Evolutionary conservation across 2,329 filamentous ascomycete genomes (phyloP).

Genomic region (Epichloe uncinata): DNA sequence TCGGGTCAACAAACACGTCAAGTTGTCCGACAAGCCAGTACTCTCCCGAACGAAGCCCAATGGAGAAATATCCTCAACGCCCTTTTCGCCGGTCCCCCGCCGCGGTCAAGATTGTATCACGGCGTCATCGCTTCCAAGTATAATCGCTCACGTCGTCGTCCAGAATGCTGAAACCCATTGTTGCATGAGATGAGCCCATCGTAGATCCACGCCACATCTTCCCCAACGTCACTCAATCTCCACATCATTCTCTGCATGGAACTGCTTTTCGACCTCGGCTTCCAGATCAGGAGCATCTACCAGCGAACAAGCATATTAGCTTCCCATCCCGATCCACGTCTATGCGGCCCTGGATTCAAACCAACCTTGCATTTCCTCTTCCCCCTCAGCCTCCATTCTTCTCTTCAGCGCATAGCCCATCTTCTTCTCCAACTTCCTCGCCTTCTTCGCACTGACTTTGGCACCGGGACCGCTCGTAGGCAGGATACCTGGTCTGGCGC

Average conservation of each 20-base stretch:
- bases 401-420: slow-evolving; percentile 38
- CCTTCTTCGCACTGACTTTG: slow-evolving; percentile 40
- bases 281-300: slow-evolving; percentile 10
- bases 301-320: background rate
- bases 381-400: slow-evolving; percentile 36
- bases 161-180: background rate
- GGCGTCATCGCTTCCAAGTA: background rate
- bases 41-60: background rate
- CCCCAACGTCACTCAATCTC: slow-evolving; percentile 9
- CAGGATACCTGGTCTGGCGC: slow-evolving; percentile 38
- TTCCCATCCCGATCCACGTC: background rate
- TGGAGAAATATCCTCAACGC: background rate
- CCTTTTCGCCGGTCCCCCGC: background rate
- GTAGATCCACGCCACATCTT: background rate
- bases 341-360: background rate
- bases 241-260: slow-evolving; percentile 11
- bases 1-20: too few species aligned
- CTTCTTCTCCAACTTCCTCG: slow-evolving; percentile 41
- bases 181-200: background rate
- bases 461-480: slow-evolving; percentile 41
- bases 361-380: slow-evolving; percentile 35
- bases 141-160: background rate
- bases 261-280: slow-evolving; percentile 1
- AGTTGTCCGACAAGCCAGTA: too few species aligned
- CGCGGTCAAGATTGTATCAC: background rate